Conservation (phyloP, 805 yeast genomes). For the Kazachstania africana region DNA sequence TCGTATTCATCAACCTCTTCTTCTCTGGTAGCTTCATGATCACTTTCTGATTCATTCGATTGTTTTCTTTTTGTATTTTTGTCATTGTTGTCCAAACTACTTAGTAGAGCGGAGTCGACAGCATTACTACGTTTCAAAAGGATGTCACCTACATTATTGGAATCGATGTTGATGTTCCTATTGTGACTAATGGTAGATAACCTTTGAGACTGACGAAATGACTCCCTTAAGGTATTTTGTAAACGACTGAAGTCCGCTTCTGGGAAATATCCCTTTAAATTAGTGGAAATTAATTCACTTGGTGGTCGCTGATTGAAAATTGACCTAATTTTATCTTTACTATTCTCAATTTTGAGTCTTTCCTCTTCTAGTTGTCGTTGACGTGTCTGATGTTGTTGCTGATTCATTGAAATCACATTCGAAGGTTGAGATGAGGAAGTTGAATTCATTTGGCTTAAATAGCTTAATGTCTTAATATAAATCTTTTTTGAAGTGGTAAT, state of each 20-base stretch:
- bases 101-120: conserved; percentile 36
- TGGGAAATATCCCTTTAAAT: conserved; percentile 86
- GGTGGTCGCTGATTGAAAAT: conserved; percentile 88
- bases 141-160: conserved; percentile 53
- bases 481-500: conserved; percentile 43
- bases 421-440: background rate
- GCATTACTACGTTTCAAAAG: conserved; percentile 43
- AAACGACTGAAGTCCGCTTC: conserved; percentile 60
- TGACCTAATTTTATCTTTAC: conserved; percentile 24
- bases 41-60: background rate
- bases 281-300: conserved; percentile 79
- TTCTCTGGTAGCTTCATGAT: conserved; percentile 1
- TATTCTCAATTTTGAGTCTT: conserved; percentile 13
- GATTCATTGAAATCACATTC: too few species aligned
- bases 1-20: conserved; percentile 5
- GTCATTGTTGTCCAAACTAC: conserved; percentile 25
- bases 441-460: background rate
- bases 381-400: too few species aligned
- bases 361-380: too few species aligned
- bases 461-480: conserved; percentile 14
- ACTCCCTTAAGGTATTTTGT: conserved; percentile 70
- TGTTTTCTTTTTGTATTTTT: conserved; percentile 14
- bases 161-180: conserved; percentile 24
- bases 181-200: conserved; percentile 18
- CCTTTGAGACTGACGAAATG: conserved; percentile 68